Percentiles rank a stretch among this genome's conserved stretches.
Conservation (phyloP, 208 protist genomes). For the Trypanosoma melophagium region DNA sequence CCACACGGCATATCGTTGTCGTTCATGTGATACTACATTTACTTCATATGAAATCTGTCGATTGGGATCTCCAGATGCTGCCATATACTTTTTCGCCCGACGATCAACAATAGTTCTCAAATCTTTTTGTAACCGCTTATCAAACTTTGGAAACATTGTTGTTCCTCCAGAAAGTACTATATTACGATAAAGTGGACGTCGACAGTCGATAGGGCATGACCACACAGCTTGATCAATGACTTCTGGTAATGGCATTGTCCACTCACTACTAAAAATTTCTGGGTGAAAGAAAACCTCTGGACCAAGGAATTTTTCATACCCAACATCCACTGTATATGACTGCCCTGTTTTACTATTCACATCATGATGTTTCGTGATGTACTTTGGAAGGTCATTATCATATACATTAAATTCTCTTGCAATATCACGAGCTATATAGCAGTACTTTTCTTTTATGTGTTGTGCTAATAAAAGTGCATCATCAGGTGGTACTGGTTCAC, state of each 20-base stretch:
- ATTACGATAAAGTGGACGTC: constrained; percentile 95
- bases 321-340: constrained; percentile 89
- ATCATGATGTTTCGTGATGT: constrained; percentile 76
- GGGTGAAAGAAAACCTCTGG: constrained; percentile 99
- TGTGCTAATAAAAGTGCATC: constrained; percentile 92
- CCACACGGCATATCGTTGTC: constrained; percentile 94
- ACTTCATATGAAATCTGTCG: constrained; percentile 83
- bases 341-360: constrained; percentile 41
- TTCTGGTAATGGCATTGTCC: constrained; percentile 89
- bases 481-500: constrained; percentile 84
- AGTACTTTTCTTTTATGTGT: constrained; percentile 93
- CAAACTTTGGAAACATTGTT: constrained; percentile 97
- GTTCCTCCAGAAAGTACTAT: constrained; percentile 98
- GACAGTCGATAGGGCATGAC: constrained; percentile 96
- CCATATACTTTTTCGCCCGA: constrained; percentile 30
- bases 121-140: constrained; percentile 35
- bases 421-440: constrained; percentile 92
- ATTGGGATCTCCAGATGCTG: constrained; percentile 24
- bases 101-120: constrained; percentile 27
- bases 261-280: constrained; percentile 94
- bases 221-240: constrained; percentile 94
- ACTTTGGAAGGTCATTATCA: constrained; percentile 84
- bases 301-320: constrained; percentile 97
- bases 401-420: constrained; percentile 92
- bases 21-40: constrained; percentile 91